Conservation (phyloP, 768 basidiomycete species). For the Gyrodon lividus region DNA sequence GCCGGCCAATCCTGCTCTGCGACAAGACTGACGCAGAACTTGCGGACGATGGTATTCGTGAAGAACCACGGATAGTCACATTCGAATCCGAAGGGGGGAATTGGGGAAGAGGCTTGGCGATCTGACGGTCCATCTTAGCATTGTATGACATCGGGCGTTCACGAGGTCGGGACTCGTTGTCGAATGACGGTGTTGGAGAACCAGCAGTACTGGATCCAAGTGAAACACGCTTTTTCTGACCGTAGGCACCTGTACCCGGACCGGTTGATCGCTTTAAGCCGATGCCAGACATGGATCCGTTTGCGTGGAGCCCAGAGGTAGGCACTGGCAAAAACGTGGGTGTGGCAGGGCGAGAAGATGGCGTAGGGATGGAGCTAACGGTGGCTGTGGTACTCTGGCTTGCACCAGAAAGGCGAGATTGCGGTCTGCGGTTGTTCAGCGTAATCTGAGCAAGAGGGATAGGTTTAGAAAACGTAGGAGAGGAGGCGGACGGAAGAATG, state of each 20-base stretch:
- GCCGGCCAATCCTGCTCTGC: slow-evolving; percentile 49
- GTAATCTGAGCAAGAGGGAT: slow-evolving; percentile 44
- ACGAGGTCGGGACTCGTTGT: slow-evolving; percentile 23
- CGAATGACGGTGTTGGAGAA: slow-evolving; percentile 29
- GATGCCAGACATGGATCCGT: slow-evolving; percentile 33
- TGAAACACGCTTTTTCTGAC: slow-evolving; percentile 59
- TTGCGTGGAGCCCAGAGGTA: slow-evolving; percentile 47
- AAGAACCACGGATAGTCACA: slow-evolving; percentile 46
- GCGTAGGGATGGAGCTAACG: slow-evolving; percentile 61
- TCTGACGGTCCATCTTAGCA: slow-evolving; percentile 19
- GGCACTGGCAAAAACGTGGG: slow-evolving; percentile 79
- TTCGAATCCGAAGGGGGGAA: slow-evolving; percentile 43
- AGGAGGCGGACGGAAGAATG: slow-evolving; percentile 44
- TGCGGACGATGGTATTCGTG: slow-evolving; percentile 40
- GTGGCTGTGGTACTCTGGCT: slow-evolving; percentile 55
- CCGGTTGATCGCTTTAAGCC: slow-evolving; percentile 63
- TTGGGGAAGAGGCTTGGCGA: slow-evolving; percentile 39
- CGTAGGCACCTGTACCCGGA: slow-evolving; percentile 40
- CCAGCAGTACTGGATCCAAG: slow-evolving; percentile 45
- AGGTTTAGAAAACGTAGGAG: slow-evolving; percentile 44
- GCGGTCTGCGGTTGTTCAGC: slow-evolving; percentile 58
- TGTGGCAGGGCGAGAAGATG: slow-evolving; percentile 69
- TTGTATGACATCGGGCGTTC: slow-evolving; percentile 30
- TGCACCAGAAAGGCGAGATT: slow-evolving; percentile 70
- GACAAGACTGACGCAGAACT: slow-evolving; percentile 30